Base-by-base conservation (phyloP, 208 protist species). In the Trypanosoma cruzi region DNA sequence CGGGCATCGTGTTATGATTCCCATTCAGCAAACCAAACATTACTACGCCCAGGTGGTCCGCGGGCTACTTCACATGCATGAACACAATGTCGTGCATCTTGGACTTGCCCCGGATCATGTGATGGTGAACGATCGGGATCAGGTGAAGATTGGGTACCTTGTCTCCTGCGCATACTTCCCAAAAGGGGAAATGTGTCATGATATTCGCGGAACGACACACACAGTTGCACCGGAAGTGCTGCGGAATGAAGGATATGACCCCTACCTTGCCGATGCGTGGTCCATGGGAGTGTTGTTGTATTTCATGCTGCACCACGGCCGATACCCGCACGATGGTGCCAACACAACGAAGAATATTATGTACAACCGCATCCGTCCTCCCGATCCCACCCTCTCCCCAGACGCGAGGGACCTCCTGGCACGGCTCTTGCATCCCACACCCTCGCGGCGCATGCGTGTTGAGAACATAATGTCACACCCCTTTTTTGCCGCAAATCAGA, bases 141-240 rank as follows among this genome's bases (percentile, higher is more conserved):
- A 84, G 14, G 78, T 91, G 36, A 86, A 89, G 52, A 82, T 96
- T 34, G 81, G 86, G 40, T 88, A 88, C 52, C 79, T 96, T 28
- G 78, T 93, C 32, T 92, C 84, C 10, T 91, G 86, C 50, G 85
- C 68, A 44, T 80, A 81, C 64, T 87, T 82, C 42, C 57, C 68
- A 57, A 84, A 65, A 14, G 86, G 84, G 4, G 77, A 79, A 34
- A 69, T 78, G 0, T 66, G 85, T 61, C 57, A 65, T 22, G 88
- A 89, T 31, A 75, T 94, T 50, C 84, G 86, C 28, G 91, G 91
- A 32, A 94, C 91, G 26, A 79, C 77, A 29, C 88, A 93, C 71
- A 94, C 88, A 7, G 91, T 96, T n/a, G 86, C 91, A 2, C 91
- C 91, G 24, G 88, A 96, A 71, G 80, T 92, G 26, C 73, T 96